Evolutionary conservation across 306 rosid genomes (phyloP), one percentile per base, ranked within the genome.

Genomic region (Senna siamea): DNA sequence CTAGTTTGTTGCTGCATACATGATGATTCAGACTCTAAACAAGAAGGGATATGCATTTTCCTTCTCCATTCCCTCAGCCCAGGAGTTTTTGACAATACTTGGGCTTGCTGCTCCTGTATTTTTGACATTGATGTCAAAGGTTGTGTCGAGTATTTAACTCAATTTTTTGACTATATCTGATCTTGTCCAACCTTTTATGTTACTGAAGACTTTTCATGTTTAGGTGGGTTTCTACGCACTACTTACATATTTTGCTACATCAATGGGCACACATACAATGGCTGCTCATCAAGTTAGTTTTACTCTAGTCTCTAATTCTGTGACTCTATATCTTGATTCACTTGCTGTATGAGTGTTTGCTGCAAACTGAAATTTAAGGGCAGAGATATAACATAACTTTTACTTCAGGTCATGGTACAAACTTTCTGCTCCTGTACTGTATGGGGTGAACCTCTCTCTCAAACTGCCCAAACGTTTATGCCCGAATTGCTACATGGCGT

Each of bases 391-490:
- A 75, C 32, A 51, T 55, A 51, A 61, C 76, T 26, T 69, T 74
- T 83, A 12, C 76, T 68, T 66, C 79, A 93, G 98, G 98, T 91
- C 86, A 86, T 93, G 97, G 53, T 93, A 73, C 98, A 93, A 89
- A 84, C 89, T 11, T 88, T 85, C 76, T 66, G 71, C 81, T 86
- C 83, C 82, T 89, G 96, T 85, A 85, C 97, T 0, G 97, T 93
- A 51, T 93, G 93, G 97, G 98, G 98, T 51, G 97, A 93, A 76
- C 98, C 98, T 80, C 93, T 93, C 56, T 91, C 97, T 58, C 98
- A 93, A 85, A 89, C 98, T 56, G 98, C 98, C 17, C 97, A 93
- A 55, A 82, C 98, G 35, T 93, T 91, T 93, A 89, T 93, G 93
- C 98, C 97, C 1, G 97, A 86, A 78, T 84, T 89, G 76, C 40